Evolutionary conservation across 1,284 basidiomycete species (phyloP).

Genomic region (Ganoderma multipileum): DNA sequence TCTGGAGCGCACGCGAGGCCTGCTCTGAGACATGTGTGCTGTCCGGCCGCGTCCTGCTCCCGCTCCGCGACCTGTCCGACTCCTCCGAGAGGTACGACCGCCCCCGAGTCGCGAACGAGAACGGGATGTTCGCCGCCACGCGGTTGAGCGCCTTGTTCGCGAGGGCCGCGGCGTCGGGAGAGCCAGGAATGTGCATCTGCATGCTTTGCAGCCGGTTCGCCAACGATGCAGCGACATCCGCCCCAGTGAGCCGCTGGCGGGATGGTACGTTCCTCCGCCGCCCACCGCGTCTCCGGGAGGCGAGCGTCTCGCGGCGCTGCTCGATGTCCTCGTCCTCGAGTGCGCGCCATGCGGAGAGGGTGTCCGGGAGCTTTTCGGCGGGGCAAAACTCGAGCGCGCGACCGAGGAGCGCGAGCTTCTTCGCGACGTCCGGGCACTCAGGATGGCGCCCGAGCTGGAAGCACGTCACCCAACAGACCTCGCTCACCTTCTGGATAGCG

Average conservation of each 20-base stretch:
- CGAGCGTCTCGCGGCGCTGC: constrained; percentile 42
- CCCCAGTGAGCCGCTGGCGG: constrained; percentile 17
- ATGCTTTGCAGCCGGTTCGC: constrained; percentile 58
- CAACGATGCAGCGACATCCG: constrained; percentile 54
- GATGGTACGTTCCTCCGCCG: constrained; percentile 19
- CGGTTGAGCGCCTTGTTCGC: constrained; percentile 77
- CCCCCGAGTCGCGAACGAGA: constrained; percentile 57
- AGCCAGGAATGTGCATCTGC: constrained; percentile 60
- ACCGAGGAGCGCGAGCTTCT: constrained; percentile 79
- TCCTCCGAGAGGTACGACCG: constrained; percentile 53
- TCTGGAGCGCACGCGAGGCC: constrained; percentile 75
- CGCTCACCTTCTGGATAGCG: constrained; percentile 65
- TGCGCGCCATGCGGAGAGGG: constrained; percentile 77
- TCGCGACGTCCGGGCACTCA: constrained; percentile 72
- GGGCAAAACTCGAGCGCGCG: constrained; percentile 90
- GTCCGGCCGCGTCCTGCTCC: constrained; percentile 49
- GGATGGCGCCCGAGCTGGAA: constrained; percentile 85
- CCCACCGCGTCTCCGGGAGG: constrained; percentile 25
- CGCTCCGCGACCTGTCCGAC: constrained; percentile 47
- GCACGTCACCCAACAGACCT: constrained; percentile 88
- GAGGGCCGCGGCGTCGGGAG: constrained; percentile 76
- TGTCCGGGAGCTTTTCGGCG: constrained; percentile 73
- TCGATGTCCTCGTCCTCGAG: constrained; percentile 70
- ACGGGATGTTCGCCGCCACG: constrained; percentile 82
- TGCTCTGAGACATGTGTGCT: constrained; percentile 72